Percentiles rank a stretch among this genome's conserved stretches.
These are phyloP conservation scores for Calycina herbarum DNA, from an alignment of 2,329 filamentous ascomycete species.

Conservation along the genomic window DNA sequence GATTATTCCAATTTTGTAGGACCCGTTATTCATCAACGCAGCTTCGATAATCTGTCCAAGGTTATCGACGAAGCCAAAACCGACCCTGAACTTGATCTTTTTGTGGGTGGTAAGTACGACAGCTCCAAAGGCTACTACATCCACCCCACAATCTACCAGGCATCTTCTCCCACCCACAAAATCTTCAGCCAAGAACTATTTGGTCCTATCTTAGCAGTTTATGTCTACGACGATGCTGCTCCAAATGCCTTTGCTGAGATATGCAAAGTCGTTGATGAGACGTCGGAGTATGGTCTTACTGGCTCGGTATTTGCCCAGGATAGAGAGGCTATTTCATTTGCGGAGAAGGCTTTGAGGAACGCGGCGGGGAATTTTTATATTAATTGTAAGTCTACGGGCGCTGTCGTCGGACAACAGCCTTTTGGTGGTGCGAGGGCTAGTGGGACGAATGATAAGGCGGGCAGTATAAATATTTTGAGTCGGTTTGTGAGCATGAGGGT, in stretches of 20 bases:
- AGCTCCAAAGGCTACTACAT: constrained; percentile 79
- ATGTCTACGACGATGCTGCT: constrained; percentile 73
- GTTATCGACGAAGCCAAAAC: constrained; percentile 77
- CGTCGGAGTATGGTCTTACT: constrained; percentile 76
- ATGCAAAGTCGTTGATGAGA: constrained; percentile 66
- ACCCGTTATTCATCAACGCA: constrained; percentile 74
- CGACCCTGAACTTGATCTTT: constrained; percentile 69
- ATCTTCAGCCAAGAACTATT: constrained; percentile 80
- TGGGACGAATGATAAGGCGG: constrained; percentile 74
- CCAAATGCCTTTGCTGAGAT: constrained; percentile 57
- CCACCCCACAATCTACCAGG: constrained; percentile 78
- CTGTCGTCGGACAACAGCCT: constrained; percentile 71
- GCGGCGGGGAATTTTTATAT: constrained; percentile 82
- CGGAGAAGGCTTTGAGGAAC: constrained; percentile 70
- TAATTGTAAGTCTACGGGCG: constrained; percentile 78
- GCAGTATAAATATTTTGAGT: constrained; percentile 61
- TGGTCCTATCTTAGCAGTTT: constrained; percentile 70
- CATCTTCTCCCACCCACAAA: constrained; percentile 70
- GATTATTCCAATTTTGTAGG: constrained; percentile 79
- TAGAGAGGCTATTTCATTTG: constrained; percentile 62
- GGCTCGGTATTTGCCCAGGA: constrained; percentile 74
- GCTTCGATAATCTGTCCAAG: constrained; percentile 76
- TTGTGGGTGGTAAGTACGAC: constrained; percentile 77
- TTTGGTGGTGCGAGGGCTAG: constrained; percentile 69
- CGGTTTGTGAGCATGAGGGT: constrained; percentile 67